phyloP scores from a whole-genome alignment of 768 basidiomycete genomes.

The Trametes sanguinea region DNA sequence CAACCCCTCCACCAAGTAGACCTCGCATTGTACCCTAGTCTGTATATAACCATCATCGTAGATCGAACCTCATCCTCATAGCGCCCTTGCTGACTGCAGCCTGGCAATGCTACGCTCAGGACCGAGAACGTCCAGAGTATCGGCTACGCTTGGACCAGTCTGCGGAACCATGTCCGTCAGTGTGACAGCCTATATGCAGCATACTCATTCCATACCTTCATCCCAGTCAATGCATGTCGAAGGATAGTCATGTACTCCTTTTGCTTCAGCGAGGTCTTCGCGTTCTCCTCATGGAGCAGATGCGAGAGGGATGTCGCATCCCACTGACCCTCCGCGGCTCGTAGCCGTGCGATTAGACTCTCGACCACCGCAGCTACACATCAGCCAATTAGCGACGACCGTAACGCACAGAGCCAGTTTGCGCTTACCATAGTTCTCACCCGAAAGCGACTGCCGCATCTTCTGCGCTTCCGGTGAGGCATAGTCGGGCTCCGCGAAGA shows the following conservation, averaged over 20 bases:
- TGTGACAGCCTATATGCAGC: neutral
- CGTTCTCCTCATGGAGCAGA: conserved; percentile 48
- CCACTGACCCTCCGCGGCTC: conserved; percentile 39
- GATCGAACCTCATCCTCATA: too few relatives aligned
- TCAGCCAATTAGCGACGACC: neutral
- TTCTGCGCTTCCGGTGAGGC: conserved; percentile 51
- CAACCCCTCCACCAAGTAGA: neutral
- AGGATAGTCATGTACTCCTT: conserved; percentile 71
- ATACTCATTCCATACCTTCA: conserved; percentile 56
- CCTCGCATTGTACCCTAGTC: conserved; percentile 3
- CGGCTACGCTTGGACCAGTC: conserved; percentile 36
- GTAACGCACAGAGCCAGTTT: neutral
- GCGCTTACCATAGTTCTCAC: conserved; percentile 48
- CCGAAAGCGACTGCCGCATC: conserved; percentile 49
- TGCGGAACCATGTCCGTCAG: conserved; percentile 5
- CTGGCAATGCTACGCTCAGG: conserved; percentile 31
- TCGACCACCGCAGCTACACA: conserved; percentile 38
- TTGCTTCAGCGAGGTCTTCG: conserved; percentile 40
- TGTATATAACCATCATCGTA: neutral
- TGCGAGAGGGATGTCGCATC: conserved; percentile 37
- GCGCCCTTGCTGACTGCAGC: conserved; percentile 5
- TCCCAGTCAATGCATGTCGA: conserved; percentile 77
- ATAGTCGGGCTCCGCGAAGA: conserved; percentile 75
- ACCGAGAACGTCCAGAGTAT: conserved; percentile 35
- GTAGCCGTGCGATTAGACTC: conserved; percentile 34